Percentiles rank a stretch among this genome's conserved stretches.
These are phyloP conservation scores for Trichoderma guizhouense DNA, from an alignment of 2,329 filamentous ascomycete genomes.

Conservation along the genomic window DNA sequence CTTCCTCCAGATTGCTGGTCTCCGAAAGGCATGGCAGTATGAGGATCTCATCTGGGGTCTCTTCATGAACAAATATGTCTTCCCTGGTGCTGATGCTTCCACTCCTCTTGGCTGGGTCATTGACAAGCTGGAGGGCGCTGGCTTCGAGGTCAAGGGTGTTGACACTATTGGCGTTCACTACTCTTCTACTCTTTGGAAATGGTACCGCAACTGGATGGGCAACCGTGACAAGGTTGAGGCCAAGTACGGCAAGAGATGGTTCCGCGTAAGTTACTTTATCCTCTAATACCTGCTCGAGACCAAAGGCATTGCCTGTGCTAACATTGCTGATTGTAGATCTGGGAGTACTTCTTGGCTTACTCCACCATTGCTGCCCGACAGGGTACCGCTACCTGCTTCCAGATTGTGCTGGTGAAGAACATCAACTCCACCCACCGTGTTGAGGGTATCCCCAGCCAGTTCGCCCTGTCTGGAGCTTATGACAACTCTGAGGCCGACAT, in stretches of 20 bases:
- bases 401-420: constrained; percentile 88
- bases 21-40: constrained; percentile 95
- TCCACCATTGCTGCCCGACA: constrained; percentile 84
- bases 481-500: constrained; percentile 35
- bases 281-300: too few relatives aligned
- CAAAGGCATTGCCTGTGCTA: not conserved
- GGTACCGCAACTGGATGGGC: constrained; percentile 98
- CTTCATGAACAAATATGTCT: constrained; percentile 99
- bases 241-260: constrained; percentile 96
- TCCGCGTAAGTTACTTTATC: constrained; percentile 63
- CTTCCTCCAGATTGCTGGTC: constrained; percentile 92
- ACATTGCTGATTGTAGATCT: constrained; percentile 57
- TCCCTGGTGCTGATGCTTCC: constrained; percentile 93
- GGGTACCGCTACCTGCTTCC: constrained; percentile 82
- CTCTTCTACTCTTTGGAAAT: constrained; percentile 92
- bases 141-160: constrained; percentile 75
- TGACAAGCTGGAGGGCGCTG: constrained; percentile 72
- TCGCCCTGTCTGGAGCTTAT: constrained; percentile 62
- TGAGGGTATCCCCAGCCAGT: constrained; percentile 70
- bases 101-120: constrained; percentile 88
- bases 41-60: constrained; percentile 97
- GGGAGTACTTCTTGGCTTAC: constrained; percentile 88
- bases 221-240: constrained; percentile 89
- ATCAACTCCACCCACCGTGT: constrained; percentile 84
- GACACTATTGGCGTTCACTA: constrained; percentile 97